Evolutionary conservation across 768 basidiomycete species (phyloP), one percentile per base, ranked within the genome.

Genomic region (Cubamyces lactineus): DNA sequence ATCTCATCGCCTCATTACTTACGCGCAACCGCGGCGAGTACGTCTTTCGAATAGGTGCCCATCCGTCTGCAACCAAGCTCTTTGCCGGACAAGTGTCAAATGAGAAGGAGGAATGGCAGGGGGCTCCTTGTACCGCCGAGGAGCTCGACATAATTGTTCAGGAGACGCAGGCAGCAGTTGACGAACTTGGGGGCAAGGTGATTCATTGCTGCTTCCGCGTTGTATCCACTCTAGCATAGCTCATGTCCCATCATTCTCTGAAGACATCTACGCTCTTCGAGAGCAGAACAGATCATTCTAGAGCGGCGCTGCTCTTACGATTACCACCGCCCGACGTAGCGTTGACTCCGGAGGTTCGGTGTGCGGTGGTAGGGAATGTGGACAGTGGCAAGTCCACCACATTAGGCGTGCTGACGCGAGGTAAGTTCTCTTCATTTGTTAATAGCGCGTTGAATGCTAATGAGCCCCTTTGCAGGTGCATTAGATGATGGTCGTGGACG

Each of bases 331-430:
- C 84, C 4, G 88, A 81, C 69, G 86, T 93, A 2, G 85, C 89
- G 21, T 74, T 85, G 41, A 91, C 88, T n/a, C 89, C 92, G 7
- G 96, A 99, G 76, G 94, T 97, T 1, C 85, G 97, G 34, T 94
- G 95, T 68, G 96, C 96, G 0, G 95, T 97, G 2, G 93, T 98
- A 5, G 97, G 97, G 3, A 98, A 97, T 70, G 93, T 95, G 28
- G 90, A 92, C 71, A 91, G 92, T 57, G 96, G 96, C 0, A 98
- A 98, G 74, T 94, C 91, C 2, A 96, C 96, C 17, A 96, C 93
- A 12, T 79, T 97, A 17, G 96, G 96, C 50, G 97, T 98, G 8
- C 78, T 99, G 12, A 98, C 96, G n/a, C 82, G 95, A 73, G 96
- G 95, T 82, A 79, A 21, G 19, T 13, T 62, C 52, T 42, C 34